These are phyloP conservation scores for Brettanomyces nanus DNA, from an alignment of 805 yeast species.

Conservation along the genomic window DNA sequence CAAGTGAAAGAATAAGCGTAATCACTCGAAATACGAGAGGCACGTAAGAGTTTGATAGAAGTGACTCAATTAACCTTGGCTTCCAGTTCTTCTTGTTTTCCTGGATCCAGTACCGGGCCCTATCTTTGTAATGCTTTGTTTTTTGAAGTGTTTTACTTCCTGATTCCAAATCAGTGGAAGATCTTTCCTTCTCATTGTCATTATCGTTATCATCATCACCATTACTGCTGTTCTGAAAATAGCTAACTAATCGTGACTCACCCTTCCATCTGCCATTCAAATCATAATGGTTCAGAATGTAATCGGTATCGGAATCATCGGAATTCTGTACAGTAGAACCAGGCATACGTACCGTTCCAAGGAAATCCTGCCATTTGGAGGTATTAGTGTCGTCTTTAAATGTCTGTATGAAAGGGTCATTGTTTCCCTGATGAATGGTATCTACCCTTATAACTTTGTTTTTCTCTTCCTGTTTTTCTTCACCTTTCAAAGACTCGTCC, in stretches of 20 bases:
- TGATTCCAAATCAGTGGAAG: neutral
- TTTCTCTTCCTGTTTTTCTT: neutral
- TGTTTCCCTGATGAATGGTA: neutral
- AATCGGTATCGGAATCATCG: conserved; percentile 6
- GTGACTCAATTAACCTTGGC: conserved; percentile 49
- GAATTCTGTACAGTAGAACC: conserved; percentile 10
- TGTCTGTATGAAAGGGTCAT: conserved; percentile 14
- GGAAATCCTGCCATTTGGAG: conserved; percentile 13
- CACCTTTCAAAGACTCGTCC: neutral
- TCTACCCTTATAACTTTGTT: neutral
- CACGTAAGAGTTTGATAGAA: conserved; percentile 70
- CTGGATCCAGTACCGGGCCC: conserved; percentile 61
- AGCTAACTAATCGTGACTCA: conserved; percentile 48
- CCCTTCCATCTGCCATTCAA: conserved; percentile 64
- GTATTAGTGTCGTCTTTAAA: conserved; percentile 8
- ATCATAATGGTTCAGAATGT: conserved; percentile 14
- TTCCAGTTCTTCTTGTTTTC: conserved; percentile 56
- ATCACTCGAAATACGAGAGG: conserved; percentile 68
- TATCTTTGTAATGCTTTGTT: conserved; percentile 34
- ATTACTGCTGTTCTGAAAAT: conserved; percentile 29
- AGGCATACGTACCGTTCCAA: conserved; percentile 10
- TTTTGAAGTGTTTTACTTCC: neutral
- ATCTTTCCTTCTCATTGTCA: conserved; percentile 9
- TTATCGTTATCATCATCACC: conserved; percentile 10
- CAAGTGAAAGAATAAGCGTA: conserved; percentile 48